A percentile compares a stretch with the other conserved stretches of the same genome.
phyloP scores from a whole-genome alignment of 2,329 filamentous ascomycete genomes.

The Didymella exigua region DNA sequence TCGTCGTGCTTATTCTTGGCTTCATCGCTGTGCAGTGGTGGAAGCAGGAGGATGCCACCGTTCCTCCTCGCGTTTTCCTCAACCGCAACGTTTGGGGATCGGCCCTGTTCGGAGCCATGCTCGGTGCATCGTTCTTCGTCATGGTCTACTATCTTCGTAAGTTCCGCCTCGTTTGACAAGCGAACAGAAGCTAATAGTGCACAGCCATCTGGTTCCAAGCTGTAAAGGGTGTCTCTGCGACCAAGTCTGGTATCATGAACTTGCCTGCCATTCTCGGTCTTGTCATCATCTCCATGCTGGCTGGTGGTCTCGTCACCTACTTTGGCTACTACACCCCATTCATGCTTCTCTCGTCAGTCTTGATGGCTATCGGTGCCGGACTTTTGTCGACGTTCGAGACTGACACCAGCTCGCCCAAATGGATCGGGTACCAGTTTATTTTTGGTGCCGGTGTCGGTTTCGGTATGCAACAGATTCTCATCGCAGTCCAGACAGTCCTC shows the following conservation, averaged over 20 bases:
- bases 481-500: conserved; percentile 54
- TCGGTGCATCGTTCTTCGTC: conserved; percentile 54
- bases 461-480: conserved; percentile 56
- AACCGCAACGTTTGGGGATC: conserved; percentile 54
- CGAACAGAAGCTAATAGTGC: conserved; percentile 15
- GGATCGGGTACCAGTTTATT: conserved; percentile 50
- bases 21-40: conserved; percentile 53
- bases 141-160: conserved; percentile 52
- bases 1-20: conserved; percentile 49
- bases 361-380: conserved; percentile 55
- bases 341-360: conserved; percentile 49
- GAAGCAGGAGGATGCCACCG: conserved; percentile 53
- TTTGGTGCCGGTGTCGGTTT: conserved; percentile 53
- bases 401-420: conserved; percentile 45
- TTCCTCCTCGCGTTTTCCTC: conserved; percentile 54
- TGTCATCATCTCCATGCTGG: conserved; percentile 51
- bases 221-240: conserved; percentile 54
- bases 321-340: conserved; percentile 59
- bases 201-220: conserved; percentile 57
- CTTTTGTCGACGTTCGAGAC: conserved; percentile 53
- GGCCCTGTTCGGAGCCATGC: conserved; percentile 49
- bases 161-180: not conserved
- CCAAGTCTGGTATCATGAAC: conserved; percentile 56
- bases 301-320: conserved; percentile 48
- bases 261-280: conserved; percentile 54